These are phyloP conservation scores for Carallia brachiata DNA, from an alignment of 345 rosid genomes.

Conservation along the genomic window DNA sequence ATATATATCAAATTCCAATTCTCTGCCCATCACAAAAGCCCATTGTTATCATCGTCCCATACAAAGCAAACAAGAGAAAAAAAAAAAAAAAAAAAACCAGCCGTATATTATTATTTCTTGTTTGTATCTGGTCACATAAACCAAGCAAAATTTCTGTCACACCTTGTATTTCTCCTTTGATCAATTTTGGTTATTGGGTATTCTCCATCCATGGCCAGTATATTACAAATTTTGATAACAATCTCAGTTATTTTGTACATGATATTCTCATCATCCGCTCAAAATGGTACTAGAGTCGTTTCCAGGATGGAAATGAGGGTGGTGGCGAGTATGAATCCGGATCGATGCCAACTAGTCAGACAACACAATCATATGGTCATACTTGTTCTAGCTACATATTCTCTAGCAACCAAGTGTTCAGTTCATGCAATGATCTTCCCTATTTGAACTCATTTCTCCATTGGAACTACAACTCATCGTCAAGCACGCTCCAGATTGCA, in stretches of 20 bases:
- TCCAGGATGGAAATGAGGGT: too few relatives aligned
- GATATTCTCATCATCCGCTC: conserved; percentile 1
- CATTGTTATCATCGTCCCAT: background rate
- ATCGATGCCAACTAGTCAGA: too few relatives aligned
- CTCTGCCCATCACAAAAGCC: background rate
- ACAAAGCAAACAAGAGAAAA: background rate
- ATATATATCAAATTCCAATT: conserved; percentile 3
- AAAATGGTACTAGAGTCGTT: too few relatives aligned
- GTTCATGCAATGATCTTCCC: conserved; percentile 76
- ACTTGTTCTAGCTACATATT: conserved; percentile 59
- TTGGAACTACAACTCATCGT: conserved; percentile 57
- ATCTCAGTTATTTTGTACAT: conserved; percentile 16
- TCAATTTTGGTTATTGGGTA: background rate
- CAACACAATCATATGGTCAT: conserved; percentile 35
- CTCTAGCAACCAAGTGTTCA: conserved; percentile 54
- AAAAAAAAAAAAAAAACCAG: background rate
- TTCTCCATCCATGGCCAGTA: conserved; percentile 4
- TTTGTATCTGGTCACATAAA: background rate
- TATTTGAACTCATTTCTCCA: conserved; percentile 64
- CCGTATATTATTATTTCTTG: background rate
- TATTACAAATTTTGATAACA: background rate
- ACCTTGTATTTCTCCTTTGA: too few relatives aligned
- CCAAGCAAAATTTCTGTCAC: background rate
- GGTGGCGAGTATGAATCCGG: too few relatives aligned
- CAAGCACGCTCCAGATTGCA: conserved; percentile 59